Percentiles rank a stretch among this genome's conserved stretches.
Conservation (phyloP, 208 protist species). For the Trypanosoma lewisi region DNA sequence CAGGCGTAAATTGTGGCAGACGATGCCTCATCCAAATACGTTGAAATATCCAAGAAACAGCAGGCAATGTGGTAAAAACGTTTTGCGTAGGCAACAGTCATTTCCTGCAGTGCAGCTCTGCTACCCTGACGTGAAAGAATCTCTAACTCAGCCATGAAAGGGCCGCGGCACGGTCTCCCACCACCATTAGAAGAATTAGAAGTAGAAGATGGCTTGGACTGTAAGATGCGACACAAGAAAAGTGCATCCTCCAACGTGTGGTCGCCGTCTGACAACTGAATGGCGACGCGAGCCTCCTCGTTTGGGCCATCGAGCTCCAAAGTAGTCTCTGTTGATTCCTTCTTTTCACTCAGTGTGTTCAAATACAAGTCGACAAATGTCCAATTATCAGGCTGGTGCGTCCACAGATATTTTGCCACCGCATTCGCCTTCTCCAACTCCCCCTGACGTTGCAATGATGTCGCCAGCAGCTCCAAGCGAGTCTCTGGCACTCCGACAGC, state of each 20-base stretch:
- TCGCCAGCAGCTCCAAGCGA: conserved; percentile 70
- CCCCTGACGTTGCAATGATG: conserved; percentile 38
- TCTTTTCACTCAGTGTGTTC: conserved; percentile 36
- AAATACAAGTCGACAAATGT: conserved; percentile 60
- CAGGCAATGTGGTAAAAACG: conserved; percentile 68
- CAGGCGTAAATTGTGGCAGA: conserved; percentile 60
- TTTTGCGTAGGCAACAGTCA: conserved; percentile 65
- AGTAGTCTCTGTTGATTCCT: conserved; percentile 5
- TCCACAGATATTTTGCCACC: conserved; percentile 57
- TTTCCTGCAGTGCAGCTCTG: conserved; percentile 26
- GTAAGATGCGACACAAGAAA: conserved; percentile 30
- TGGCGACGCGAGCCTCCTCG: conserved; percentile 31
- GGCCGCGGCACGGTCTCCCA: conserved; percentile 52
- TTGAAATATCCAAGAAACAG: conserved; percentile 84
- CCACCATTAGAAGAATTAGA: conserved; percentile 41
- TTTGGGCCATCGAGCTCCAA: conserved; percentile 33
- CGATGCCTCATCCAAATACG: conserved; percentile 57
- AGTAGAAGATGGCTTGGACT: conserved; percentile 26
- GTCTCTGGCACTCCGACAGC: conserved; percentile 68
- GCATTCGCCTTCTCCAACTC: conserved; percentile 51
- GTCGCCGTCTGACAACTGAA: conserved; percentile 41
- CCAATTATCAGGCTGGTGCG: conserved; percentile 78
- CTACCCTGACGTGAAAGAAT: conserved; percentile 40
- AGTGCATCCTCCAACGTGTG: conserved; percentile 49
- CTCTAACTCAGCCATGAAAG: conserved; percentile 75